Percentiles rank a stretch among this genome's conserved stretches.
These are phyloP conservation scores for Lipomyces chichibuensis DNA, from an alignment of 805 yeast genomes.

Conservation along the genomic window DNA sequence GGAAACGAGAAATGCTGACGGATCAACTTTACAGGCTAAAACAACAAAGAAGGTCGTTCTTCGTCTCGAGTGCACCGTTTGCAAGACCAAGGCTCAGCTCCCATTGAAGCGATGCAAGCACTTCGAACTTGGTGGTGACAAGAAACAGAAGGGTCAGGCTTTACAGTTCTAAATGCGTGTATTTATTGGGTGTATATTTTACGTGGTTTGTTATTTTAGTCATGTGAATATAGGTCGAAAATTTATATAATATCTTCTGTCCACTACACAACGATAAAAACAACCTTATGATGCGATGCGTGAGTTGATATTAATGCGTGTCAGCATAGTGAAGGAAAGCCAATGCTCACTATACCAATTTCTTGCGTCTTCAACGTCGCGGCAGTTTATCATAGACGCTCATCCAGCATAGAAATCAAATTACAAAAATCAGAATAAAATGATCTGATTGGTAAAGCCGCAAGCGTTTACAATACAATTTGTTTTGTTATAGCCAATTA, in stretches of 20 bases:
- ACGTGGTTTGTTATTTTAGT: slow-evolving; percentile 2
- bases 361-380: not conserved
- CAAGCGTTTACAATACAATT: not conserved
- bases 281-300: not conserved
- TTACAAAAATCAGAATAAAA: not conserved
- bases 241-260: not conserved
- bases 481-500: not conserved
- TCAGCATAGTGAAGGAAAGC: not conserved
- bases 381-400: not conserved
- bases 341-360: too few relatives aligned
- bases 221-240: slow-evolving; percentile 5
- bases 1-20: slow-evolving; percentile 5
- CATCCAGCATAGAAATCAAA: not conserved
- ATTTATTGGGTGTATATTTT: slow-evolving; percentile 6
- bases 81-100: slow-evolving; percentile 99
- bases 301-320: not conserved
- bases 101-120: slow-evolving; percentile 99
- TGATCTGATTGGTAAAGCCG: not conserved
- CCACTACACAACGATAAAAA: not conserved
- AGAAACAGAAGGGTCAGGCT: slow-evolving; percentile 99
- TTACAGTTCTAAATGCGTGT: slow-evolving; percentile 76
- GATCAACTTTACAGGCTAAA: slow-evolving; percentile 61
- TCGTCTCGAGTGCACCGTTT: slow-evolving; percentile 97
- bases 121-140: slow-evolving; percentile 99
- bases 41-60: slow-evolving; percentile 99